Evolutionary conservation across 225 moss, liverwort and hornwort species (phyloP), one percentile per base, ranked within the genome.

Genomic region (Asterella californica): DNA sequence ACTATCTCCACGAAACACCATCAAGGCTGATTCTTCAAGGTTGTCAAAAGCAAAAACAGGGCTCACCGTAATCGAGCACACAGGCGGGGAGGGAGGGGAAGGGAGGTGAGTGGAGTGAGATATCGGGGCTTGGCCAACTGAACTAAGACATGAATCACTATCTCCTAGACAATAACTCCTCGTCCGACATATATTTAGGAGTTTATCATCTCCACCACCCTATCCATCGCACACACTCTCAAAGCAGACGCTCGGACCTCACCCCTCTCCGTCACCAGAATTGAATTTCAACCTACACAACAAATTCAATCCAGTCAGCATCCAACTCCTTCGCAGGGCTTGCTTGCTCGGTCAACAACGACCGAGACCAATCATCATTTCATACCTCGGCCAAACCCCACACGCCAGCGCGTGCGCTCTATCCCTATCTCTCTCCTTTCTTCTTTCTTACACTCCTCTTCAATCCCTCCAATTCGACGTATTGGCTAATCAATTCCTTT

Each of bases 321-420:
- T 77, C 77, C 64, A 65, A 10, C 77, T 59, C 60, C 24, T 77
- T 62, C 9, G 30, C 77, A 62, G 29, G 74, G 32, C 74, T 73
- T 46, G 72, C 50, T 73, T 32, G 72, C 59, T 34, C 63, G 45
- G 63, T 77, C 77, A 77, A 62, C 63, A 77, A 77, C n/a, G 63
- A 64, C 75, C 55, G 21, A 25, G 77, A 46, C 77, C 64, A 77
- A 77, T 64, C 46, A 77, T 64, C 63, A 77, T 34, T 48, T 47
- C 77, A 77, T 64, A 77, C 77, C 63, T 77, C 64, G 63, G 63
- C 63, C 77, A 64, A 62, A 77, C 77, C 48, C 64, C 46, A 64
- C 77, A 77, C 77, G 64, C 63, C 77, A 77, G 48, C 48, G 63
- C 24, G 25, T 76, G 62, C 12, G 14, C 15, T 47, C 14, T 12